Evolutionary conservation across 108 stramenopile species (phyloP), one percentile per base, ranked within the genome.

Genomic region (Cyclostephanos tholiformis): DNA sequence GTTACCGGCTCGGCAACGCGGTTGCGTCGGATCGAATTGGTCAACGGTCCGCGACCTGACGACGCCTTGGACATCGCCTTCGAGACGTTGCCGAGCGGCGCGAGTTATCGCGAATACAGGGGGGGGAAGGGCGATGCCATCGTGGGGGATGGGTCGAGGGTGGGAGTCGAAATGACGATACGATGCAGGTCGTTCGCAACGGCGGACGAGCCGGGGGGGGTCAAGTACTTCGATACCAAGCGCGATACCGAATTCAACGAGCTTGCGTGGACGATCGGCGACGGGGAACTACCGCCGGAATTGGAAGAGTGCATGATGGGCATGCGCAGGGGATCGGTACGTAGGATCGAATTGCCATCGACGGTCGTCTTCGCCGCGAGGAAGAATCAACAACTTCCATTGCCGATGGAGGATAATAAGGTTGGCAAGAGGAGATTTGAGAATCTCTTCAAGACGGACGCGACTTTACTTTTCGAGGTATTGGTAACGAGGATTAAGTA

Each of bases 201-300:
- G 17, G 76, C 70, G 22, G 84, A 89, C 55, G 90, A 91, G 62
- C 90, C 90, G 7, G 90, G 90, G 7, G 90, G 90, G 6, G 32
- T 91, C 56, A 89, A 87, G 43, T 91, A 91, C 61, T 91, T 82
- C 67, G 60, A 74, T 7, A 91, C 90, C 16, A 86, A 82, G 63
- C 77, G 77, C 4, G 90, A 91, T 60, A 84, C 87, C 22, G 90
- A 91, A 20, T 91, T 91, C 61, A 91, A 91, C 72, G 90, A 91
- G 41, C 51, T 88, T 11, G 89, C 89, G 6, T 91, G 82, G 82
- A 88, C 87, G 8, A 63, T 91, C 36, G 89, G 89, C 10, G 73
- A 63, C 63, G 89, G 84, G 0, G 77, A 87, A 49, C 38, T 88
- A n/a, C 77, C 79, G 13, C 77, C 87, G 17, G 86, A 77, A 27